Base-by-base conservation (phyloP, 1,284 basidiomycete species). In the Binderoboletus segoi region DNA sequence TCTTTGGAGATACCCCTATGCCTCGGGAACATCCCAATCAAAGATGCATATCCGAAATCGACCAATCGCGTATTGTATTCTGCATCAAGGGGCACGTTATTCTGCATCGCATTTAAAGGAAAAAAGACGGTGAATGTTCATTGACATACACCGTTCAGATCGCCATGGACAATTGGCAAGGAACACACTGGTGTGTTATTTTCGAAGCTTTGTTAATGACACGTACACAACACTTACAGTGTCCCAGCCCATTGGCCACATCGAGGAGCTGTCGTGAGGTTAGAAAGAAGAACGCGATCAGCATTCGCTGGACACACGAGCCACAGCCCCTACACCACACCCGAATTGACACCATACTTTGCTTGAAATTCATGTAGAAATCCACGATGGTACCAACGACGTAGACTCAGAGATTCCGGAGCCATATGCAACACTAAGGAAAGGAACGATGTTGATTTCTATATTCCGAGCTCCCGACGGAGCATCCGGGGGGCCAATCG, bases 391-490 rank as follows among this genome's bases (percentile, higher is more conserved):
- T 8, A 66, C 57, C 26, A 67, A 32, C 1, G 62, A 59, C 32
- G 48, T 51, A 4, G 57, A 42, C 13, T 28, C 52, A 15, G 8
- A 1, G 51, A 58, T 53, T 15, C 64, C 65, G 33, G 67, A 66
- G 0, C 58, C 61, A 1, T 41, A 51, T 28, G 53, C 54, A 33
- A 56, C 45, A 2, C 64, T 66, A 1, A 67, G 23, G 24, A 67
- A 62, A 4, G 59, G 66, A 24, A 65, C 61, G 3, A 65, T 38
- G 28, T 65, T 65, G 0, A 6, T 3, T 40, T 63, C 64, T 66
- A 66, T 8, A 66, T 65, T 12, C 61, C 61, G 1, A 67, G 56
- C 11, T 65, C 64, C 46, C 60, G 43, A 20, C 48, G 61, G n/a
- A 65, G n/a, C 51, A 52, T 51, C 63, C 65, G 5, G 8, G 13